Percentiles rank a stretch among this genome's conserved stretches.
These are phyloP conservation scores for Ustulina deusta DNA, from an alignment of 2,329 filamentous ascomycete genomes.

Conservation along the genomic window DNA sequence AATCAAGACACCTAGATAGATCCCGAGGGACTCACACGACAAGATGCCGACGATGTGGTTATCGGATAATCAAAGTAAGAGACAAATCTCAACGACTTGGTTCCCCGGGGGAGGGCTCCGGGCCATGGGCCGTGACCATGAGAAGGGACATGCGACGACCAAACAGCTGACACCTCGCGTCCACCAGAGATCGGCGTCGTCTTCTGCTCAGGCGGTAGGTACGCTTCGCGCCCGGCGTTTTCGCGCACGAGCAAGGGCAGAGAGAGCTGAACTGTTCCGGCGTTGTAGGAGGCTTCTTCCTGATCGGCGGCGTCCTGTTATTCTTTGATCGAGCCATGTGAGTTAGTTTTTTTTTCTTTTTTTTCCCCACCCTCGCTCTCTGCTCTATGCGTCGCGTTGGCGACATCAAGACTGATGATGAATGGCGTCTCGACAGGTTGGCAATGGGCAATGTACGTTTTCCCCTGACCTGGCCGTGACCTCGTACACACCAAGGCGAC, in stretches of 20 bases:
- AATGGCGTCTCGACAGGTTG: conserved; percentile 68
- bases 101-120: not conserved
- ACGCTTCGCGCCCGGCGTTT: conserved; percentile 42
- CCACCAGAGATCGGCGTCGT: conserved; percentile 89
- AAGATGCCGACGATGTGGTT: conserved; percentile 94
- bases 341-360: conserved; percentile 51
- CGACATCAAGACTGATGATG: conserved; percentile 37
- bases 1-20: conserved; percentile 1
- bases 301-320: conserved; percentile 92
- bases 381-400: not conserved
- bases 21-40: conserved; percentile 40
- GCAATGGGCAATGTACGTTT: conserved; percentile 92
- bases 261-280: conserved; percentile 33
- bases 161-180: conserved; percentile 21
- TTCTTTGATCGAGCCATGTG: conserved; percentile 98
- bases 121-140: no score
- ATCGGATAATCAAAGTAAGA: conserved; percentile 92
- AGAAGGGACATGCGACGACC: not conserved
- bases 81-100: conserved; percentile 3
- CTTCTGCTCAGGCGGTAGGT: conserved; percentile 97
- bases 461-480: conserved; percentile 31
- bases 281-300: conserved; percentile 85
- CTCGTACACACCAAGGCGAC: conserved; percentile 27
- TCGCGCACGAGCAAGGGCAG: conserved; percentile 32
- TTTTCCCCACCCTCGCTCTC: conserved; percentile 7